Base-by-base conservation (phyloP, 2,329 filamentous ascomycete genomes). In the Penicillium sclerotiorum region DNA sequence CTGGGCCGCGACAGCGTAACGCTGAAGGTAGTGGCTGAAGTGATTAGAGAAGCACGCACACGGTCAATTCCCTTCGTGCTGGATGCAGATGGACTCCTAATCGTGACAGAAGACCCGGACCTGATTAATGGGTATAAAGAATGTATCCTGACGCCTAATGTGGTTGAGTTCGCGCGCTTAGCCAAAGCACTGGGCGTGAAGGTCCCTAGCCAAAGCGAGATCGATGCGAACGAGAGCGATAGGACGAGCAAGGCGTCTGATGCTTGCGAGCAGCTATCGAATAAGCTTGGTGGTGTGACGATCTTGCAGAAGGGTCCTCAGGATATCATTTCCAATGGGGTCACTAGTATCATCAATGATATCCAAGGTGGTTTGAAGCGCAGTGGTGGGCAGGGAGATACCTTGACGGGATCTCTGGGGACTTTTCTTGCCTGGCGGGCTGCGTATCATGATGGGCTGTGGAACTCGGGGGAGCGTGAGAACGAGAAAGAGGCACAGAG, bases 301-400 rank as follows among this genome's bases (percentile, higher is more conserved):
- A 85, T 99, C 47, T 81, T 97, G 37, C 89, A 96, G 70, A 99
- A 99, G 77, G 94, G 94, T 2, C 69, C 73, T 2, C 83, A 83
- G 53, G 94, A 99, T 72, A 84, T 87, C 57, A 89, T 99, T 52
- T 90, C 87, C 2, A 89, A 96, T 62, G 90, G 92, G 11, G 77
- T 81, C 50, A 79, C 79, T 46, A 95, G 89, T n/a, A 73, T 92
- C 21, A 76, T 88, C 0, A 88, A 87, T 21, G 91, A 96, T 60
- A 73, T 92, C 2, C 74, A 84, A 63, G 94, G 94, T 8, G 93
- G 93, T 1, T 73, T 85, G 69, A 99, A 99, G 82, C 80, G 94
- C 57, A 93, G 89, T 50, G 94, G 93, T 40, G 94, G 94, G 0
- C 94, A 99, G 73, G 94, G 94, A 1, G 94, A 99, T 73, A 97